Conservation (phyloP, 2,329 filamentous ascomycete species). For the Scleromitrula shiraiana region DNA sequence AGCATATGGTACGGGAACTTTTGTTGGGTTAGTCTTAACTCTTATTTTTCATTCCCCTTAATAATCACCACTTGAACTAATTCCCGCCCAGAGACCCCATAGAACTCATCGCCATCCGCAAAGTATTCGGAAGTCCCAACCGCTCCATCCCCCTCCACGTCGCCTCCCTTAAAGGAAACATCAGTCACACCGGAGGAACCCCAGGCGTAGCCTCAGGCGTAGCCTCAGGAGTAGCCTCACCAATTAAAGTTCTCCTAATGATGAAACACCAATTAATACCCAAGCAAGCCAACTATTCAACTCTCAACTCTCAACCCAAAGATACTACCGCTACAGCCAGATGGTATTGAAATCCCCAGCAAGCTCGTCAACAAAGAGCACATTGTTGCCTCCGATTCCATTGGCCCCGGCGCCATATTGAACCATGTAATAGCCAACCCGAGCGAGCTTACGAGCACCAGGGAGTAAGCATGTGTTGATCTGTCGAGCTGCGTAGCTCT, state of each 20-base stretch:
- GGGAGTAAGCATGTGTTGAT: no score
- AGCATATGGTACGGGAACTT: slow-evolving; percentile 33
- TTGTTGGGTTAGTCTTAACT: slow-evolving; percentile 22
- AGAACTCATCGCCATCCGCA: slow-evolving; percentile 15
- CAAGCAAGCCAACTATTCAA: slow-evolving; percentile 8
- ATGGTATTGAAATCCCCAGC: no score
- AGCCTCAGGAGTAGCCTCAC: slow-evolving; percentile 8
- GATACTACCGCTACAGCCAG: no score
- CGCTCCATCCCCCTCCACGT: not conserved
- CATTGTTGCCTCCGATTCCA: no score
- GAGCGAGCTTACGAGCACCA: no score
- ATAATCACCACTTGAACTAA: not conserved
- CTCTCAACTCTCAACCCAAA: no score
- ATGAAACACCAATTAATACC: slow-evolving; percentile 29
- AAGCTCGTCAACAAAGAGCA: no score
- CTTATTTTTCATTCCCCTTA: not conserved
- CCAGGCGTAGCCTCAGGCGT: no score
- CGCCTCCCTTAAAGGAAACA: slow-evolving; percentile 11
- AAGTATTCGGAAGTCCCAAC: slow-evolving; percentile 8
- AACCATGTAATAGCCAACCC: no score
- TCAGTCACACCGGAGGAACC: slow-evolving; percentile 22
- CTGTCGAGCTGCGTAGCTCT: no score
- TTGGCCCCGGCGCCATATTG: no score
- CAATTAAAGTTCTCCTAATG: slow-evolving; percentile 12
- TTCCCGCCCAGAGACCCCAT: slow-evolving; percentile 15